These are phyloP conservation scores for Heterobasidion parviporum DNA, from an alignment of 1,284 basidiomycete species.

Conservation along the genomic window DNA sequence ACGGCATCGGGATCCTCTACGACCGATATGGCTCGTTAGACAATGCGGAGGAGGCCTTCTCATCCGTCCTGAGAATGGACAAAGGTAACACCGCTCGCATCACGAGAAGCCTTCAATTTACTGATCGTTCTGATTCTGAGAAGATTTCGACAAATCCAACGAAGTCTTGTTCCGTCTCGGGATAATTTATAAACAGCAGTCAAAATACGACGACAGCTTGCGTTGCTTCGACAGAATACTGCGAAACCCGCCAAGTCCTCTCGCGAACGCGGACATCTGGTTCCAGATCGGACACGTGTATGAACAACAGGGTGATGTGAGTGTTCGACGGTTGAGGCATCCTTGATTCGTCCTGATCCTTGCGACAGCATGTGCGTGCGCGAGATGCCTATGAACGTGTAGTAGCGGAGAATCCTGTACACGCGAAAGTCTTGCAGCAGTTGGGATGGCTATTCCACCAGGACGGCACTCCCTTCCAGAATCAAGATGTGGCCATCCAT, in stretches of 20 bases:
- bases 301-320: constrained; percentile 91
- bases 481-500: constrained; percentile 90
- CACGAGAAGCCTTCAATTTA: neutral
- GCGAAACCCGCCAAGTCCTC: constrained; percentile 88
- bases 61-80: constrained; percentile 95
- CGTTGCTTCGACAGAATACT: constrained; percentile 95
- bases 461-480: constrained; percentile 88
- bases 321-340: constrained; percentile 15
- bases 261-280: constrained; percentile 98
- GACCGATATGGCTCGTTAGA: constrained; percentile 98
- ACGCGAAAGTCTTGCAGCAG: constrained; percentile 97
- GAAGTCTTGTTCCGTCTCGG: constrained; percentile 98
- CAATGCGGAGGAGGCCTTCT: constrained; percentile 97
- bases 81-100: constrained; percentile 50
- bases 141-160: constrained; percentile 78
- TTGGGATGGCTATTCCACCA: constrained; percentile 98
- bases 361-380: constrained; percentile 69
- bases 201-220: constrained; percentile 81
- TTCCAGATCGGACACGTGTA: constrained; percentile 99
- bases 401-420: constrained; percentile 85
- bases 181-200: constrained; percentile 99
- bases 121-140: neutral
- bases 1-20: constrained; percentile 98
- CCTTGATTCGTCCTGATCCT: neutral
- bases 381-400: constrained; percentile 98